Evolutionary conservation across 73 alveolate species (phyloP), one percentile per base, ranked within the genome.

Genomic region (Blepharisma japonicum): DNA sequence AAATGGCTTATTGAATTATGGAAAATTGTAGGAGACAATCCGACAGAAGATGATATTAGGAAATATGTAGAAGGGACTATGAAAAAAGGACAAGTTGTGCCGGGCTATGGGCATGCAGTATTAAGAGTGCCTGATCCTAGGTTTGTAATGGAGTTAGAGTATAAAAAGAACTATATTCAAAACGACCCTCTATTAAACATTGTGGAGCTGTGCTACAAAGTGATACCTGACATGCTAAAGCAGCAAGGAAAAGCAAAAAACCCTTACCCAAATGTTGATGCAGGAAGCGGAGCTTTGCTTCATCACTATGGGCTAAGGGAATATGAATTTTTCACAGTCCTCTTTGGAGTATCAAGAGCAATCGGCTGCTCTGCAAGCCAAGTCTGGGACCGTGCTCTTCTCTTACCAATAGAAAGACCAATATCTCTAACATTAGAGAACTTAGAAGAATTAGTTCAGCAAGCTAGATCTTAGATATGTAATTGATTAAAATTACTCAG

Each of bases 211-310:
- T 81, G 91, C 87, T 83, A 80, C 68, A 79, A 77, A 45, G 95
- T 92, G 50, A 87, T 90, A 76, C 98, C 98, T 27, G 83, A 81
- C 9, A 93, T 55, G 27, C 91, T 92, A 5, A 68, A 71, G 20
- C 77, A 81, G 68, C 67, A 87, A 25, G 95, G 95, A 6, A 91
- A 91, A 68, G 84, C 88, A 20, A 71, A 71, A 9, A 90, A 91
- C 79, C 98, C 98, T 50, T 92, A 85, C 89, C 98, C 98, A 51
- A 92, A 92, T 74, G 96, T 90, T 11, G 98, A 92, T 82, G 95
- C 95, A 14, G 91, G 83, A 25, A 87, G 95, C 14, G 98, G 96
- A 49, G 95, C 89, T 38, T 89, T 92, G 46, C 78, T 92, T 38
- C 79, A 83, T 90, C 92, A 90, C 82, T 92, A 79, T 80, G 98